Evolutionary conservation across 768 basidiomycete species (phyloP).

Genomic region (Boletus vermiculosoides): DNA sequence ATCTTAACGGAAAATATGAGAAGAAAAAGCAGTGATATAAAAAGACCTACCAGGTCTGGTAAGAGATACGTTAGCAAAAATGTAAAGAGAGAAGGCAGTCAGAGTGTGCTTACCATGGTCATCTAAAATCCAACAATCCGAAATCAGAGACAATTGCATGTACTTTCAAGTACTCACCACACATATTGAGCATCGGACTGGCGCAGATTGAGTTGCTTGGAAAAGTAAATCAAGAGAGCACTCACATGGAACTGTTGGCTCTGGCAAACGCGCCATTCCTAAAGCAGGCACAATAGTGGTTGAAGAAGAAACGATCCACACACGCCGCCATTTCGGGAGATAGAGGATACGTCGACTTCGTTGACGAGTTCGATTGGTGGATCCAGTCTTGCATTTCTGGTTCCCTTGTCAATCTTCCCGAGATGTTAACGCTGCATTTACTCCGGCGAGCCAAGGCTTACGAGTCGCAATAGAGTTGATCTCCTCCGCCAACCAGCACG

Average conservation of each 20-base stretch:
- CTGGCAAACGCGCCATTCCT: conserved; percentile 86
- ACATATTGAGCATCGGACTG: conserved; percentile 88
- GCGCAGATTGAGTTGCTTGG: conserved; percentile 2
- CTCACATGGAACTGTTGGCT: conserved; percentile 88
- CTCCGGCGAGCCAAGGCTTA: conserved; percentile 31
- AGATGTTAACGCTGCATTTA: background rate
- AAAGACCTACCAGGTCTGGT: conserved; percentile 45
- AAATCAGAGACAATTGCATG: background rate
- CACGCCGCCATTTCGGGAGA: conserved; percentile 70
- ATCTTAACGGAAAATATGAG: conserved; percentile 44
- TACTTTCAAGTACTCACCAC: conserved; percentile 45
- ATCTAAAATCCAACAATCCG: conserved; percentile 41
- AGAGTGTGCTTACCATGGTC: conserved; percentile 62
- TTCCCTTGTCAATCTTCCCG: conserved; percentile 70
- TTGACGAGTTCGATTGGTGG: conserved; percentile 50
- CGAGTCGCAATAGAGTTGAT: conserved; percentile 88
- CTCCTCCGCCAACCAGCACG: conserved; percentile 89
- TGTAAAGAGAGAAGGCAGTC: background rate
- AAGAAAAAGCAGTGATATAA: background rate
- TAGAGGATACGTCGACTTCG: conserved; percentile 57
- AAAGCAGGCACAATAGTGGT: conserved; percentile 86
- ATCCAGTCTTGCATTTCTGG: conserved; percentile 90
- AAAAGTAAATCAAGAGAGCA: background rate
- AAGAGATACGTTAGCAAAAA: conserved; percentile 14
- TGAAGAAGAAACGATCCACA: conserved; percentile 87